These are phyloP conservation scores for Entomortierella parvispora DNA, from an alignment of 192 early-diverging fungal species.

Conservation along the genomic window DNA sequence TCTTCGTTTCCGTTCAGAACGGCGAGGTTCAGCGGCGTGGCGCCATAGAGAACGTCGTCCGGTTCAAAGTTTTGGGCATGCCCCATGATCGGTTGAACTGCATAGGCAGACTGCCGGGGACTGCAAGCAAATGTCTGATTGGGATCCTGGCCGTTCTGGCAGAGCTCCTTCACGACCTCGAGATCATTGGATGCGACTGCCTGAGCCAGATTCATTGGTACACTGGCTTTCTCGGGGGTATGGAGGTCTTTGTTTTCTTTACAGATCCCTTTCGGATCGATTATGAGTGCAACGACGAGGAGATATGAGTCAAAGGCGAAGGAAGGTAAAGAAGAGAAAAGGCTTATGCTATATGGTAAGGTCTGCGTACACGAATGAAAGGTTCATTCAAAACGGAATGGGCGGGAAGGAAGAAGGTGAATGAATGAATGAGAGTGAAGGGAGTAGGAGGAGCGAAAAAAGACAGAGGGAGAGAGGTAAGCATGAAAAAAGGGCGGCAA, in stretches of 20 bases:
- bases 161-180: conserved; percentile 42
- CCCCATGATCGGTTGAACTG: conserved; percentile 33
- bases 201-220: conserved; percentile 60
- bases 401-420: background rate
- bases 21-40: conserved; percentile 67
- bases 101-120: conserved; percentile 53
- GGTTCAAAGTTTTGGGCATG: conserved; percentile 36
- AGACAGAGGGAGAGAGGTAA: conserved; percentile 1
- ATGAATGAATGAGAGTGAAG: background rate
- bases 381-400: background rate
- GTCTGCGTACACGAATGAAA: background rate
- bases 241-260: no score
- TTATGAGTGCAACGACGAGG: background rate
- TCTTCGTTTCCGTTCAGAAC: conserved; percentile 66
- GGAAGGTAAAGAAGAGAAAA: background rate
- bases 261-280: no score
- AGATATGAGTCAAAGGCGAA: background rate
- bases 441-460: background rate
- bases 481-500: no score
- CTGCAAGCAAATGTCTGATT: conserved; percentile 58
- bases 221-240: no score
- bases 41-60: conserved; percentile 56
- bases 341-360: background rate
- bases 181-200: conserved; percentile 55
- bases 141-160: conserved; percentile 54